Percentiles rank a stretch among this genome's conserved stretches.
Evolutionary conservation across 495 filamentous ascomycete species (phyloP).

Genomic region (Aspergillus nidulans): DNA sequence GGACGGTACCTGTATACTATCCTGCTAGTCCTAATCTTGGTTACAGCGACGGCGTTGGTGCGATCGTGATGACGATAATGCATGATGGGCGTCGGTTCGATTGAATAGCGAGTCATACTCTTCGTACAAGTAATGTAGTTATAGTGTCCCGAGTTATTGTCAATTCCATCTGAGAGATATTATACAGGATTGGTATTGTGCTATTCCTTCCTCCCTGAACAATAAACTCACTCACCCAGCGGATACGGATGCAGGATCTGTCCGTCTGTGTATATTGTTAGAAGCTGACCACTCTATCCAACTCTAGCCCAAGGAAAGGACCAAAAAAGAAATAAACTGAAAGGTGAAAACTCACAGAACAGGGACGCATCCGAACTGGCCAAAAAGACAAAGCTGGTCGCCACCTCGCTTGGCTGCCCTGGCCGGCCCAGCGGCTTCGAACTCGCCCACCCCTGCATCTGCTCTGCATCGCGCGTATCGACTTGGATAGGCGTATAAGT

Average conservation of each 20-base stretch:
- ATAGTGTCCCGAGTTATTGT: too few relatives aligned
- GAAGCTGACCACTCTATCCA: not conserved
- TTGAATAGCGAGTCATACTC: too few relatives aligned
- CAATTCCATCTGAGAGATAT: too few relatives aligned
- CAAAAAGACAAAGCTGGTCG: slow-evolving; percentile 59
- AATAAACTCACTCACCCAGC: slow-evolving; percentile 36
- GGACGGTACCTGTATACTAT: not conserved
- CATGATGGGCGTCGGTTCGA: not conserved
- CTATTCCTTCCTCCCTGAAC: too few relatives aligned
- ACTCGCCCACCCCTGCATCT: slow-evolving; percentile 47
- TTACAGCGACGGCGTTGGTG: not conserved
- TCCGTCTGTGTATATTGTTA: slow-evolving; percentile 29
- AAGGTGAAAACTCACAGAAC: slow-evolving; percentile 35
- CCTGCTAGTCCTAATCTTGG: not conserved
- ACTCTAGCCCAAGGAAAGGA: not conserved
- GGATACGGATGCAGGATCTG: slow-evolving; percentile 52
- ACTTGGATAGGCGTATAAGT: slow-evolving; percentile 58
- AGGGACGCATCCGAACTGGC: slow-evolving; percentile 51
- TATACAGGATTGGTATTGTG: too few relatives aligned
- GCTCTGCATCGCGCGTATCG: slow-evolving; percentile 41
- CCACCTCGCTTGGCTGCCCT: slow-evolving; percentile 60
- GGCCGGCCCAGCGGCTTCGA: slow-evolving; percentile 44
- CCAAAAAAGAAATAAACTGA: not conserved
- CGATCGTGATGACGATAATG: not conserved
- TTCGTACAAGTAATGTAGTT: too few relatives aligned